Base-by-base conservation (phyloP, 768 basidiomycete genomes). In the Sarcomyxa edulis region DNA sequence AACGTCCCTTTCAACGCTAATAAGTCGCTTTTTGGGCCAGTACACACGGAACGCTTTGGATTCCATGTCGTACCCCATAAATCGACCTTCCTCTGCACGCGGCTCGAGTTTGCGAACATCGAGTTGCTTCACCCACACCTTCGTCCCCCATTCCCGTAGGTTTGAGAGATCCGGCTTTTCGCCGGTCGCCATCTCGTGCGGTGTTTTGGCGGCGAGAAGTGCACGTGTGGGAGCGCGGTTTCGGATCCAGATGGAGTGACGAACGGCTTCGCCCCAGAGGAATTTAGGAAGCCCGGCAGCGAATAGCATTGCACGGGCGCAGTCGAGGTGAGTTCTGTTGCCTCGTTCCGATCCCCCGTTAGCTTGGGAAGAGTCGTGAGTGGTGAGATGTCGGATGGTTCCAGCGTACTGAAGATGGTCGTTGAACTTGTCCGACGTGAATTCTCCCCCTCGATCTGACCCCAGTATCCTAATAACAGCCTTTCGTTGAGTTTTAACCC, bases 271-370 rank as follows among this genome's bases (percentile, higher is more conserved):
- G 0, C 42, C 46, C 57, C 60, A 63, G 1, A 61, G 44, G 19
- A 16, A 46, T 19, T 41, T 44, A 1, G 52, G 56, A 1, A 59
- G 30, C 6, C 37, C 40, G 6, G 37, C 20, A 1, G 34, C 45
- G 20, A 49, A 34, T 0, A 57, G 42, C 33, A 60, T 45, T 11
- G 52, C 45, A 12, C 44, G 36, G 7, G 45, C 36, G 16, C 43
- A 20, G 18, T 55, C 44, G 7, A 55, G 18, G 2, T 52, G 41
- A 8, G 48, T 56, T 1, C 49, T 37, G 41, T 61, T 64, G 4
- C 43, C 26, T 5, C 48, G 62, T 55, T 1, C 58, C 52, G 4
- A 53, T 33, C 3, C 59, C 56, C 39, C 52, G 26, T 61, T 46
- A 48, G 48, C 31, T 27, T 47, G 23, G 7, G 49, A 52, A n/a